A percentile compares a stretch with the other conserved stretches of the same genome.
Evolutionary conservation across 2,329 filamentous ascomycete species (phyloP).

Genomic region (Penicillium corylophilum): DNA sequence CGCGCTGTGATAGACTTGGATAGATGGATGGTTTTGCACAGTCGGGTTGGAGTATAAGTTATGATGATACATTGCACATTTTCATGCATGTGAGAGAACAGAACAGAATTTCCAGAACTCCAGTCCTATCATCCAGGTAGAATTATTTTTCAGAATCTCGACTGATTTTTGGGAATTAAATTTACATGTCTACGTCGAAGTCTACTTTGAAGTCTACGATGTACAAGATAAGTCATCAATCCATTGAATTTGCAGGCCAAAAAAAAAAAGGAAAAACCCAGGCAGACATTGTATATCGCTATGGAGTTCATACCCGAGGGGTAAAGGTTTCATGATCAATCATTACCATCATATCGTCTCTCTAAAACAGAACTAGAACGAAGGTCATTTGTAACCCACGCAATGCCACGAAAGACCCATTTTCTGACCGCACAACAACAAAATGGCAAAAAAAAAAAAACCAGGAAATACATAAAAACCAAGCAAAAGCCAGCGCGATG

Average conservation of each 20-base stretch:
- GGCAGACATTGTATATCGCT: constrained; percentile 5
- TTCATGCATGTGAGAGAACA: no score
- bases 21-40: background rate
- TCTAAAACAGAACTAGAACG: constrained; percentile 22
- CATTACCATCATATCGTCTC: constrained; percentile 31
- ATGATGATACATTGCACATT: background rate
- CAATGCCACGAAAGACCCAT: constrained; percentile 8
- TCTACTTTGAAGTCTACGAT: background rate
- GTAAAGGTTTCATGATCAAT: constrained; percentile 22
- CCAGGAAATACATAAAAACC: constrained; percentile 3
- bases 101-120: no score
- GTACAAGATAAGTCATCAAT: background rate
- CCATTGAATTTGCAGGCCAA: background rate
- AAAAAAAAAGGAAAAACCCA: background rate
- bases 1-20: background rate
- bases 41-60: background rate
- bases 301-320: background rate
- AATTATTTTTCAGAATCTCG: no score
- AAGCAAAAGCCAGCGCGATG: constrained; percentile 6
- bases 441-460: constrained; percentile 4
- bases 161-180: no score
- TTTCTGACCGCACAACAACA: constrained; percentile 14
- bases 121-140: no score
- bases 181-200: no score
- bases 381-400: background rate